Conservation (phyloP, 129 eudicot species). For the Daucus carota region DH1_v3.0 NC_030387.2:11446001-11446500, state of each 20-base stretch:
- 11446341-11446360: not conserved
- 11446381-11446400: not conserved
- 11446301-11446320: not conserved
- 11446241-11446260: constrained; percentile 99
- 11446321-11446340: not conserved
- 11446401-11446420: not conserved
- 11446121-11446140: constrained; percentile 90
- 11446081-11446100: constrained; percentile 44
- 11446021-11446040: constrained; percentile 1
- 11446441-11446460: not conserved
- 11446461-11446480: not conserved
- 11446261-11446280: constrained; percentile 27
- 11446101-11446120: constrained; percentile 64
- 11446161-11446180: constrained; percentile 74
- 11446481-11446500: not conserved
- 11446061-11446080: not conserved
- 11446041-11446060: not conserved
- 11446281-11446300: not conserved
- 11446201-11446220: constrained; percentile 73
- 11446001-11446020: constrained; percentile 67
- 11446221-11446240: constrained; percentile 95
- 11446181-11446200: constrained; percentile 90
- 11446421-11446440: not conserved
- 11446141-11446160: constrained; percentile 66
- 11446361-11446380: not conserved